Evolutionary conservation across 2,329 filamentous ascomycete species (phyloP), one percentile per base, ranked within the genome.

Genomic region (Cadophora luteo-olivacea): DNA sequence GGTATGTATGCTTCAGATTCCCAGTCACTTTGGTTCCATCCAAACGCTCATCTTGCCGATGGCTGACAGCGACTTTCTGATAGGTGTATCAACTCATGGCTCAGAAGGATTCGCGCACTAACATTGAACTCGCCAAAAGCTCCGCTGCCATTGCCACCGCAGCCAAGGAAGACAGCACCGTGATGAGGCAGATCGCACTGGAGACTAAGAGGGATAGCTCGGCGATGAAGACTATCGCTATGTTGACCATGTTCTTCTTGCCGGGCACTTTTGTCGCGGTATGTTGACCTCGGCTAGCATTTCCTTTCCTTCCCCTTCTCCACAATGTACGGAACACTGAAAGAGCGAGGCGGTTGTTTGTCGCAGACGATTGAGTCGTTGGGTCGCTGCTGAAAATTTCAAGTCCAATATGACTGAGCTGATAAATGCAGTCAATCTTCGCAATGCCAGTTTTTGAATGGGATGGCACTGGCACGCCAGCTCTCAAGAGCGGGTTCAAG

Each of bases 151-250:
- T 70, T 4, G 69, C 69, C 25, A 61, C 52, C 61, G 63, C 62
- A 45, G 55, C 65, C 12, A 66, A 64, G 25, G 48, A 64, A 24
- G 65, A 70, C 22, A 70, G 68, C 45, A 41, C 61, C 3, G 63
- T 86, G 66, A 89, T 89, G 86, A 89, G 89, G 80, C 86, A 86
- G 0, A 80, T 89, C 48, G 88, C 87, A 0, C 81, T 89, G 1
- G 65, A 65, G 11, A 63, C 55, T 4, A 68, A 68, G n/a, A 29
- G 55, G 16, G 69, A 70, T 16, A 68, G 66, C 36, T 61, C 62
- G 3, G 64, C 86, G 66, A 89, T 89, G 86, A 89, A 89, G 80
- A 86, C 86, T 0, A 80, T 89, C 45, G 88, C 87, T 0, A 81
- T 89, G 1, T 32, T 74, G 12, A 62, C 55, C 3, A 70, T 71